phyloP scores from a whole-genome alignment of 768 basidiomycete species.

The Boletus coccyginus region DNA sequence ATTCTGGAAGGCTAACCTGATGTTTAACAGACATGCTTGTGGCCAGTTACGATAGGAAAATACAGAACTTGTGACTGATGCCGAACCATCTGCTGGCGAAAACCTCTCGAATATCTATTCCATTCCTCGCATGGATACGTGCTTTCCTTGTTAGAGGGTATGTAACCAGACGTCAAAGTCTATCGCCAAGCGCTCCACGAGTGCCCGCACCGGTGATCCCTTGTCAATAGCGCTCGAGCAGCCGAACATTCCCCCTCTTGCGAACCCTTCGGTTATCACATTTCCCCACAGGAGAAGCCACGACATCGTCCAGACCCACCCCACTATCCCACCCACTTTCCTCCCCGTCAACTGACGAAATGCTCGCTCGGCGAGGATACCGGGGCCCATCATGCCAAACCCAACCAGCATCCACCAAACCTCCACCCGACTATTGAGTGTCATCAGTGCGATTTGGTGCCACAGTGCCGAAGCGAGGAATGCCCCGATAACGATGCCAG shows the following conservation, averaged over 20 bases:
- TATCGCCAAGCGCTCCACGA: background rate
- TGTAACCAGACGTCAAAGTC: background rate
- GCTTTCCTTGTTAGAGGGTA: constrained; percentile 33
- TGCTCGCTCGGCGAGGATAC: background rate
- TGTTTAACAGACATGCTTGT: constrained; percentile 35
- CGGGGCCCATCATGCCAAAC: background rate
- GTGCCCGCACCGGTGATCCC: background rate
- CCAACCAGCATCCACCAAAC: background rate
- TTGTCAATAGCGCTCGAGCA: background rate
- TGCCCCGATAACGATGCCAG: background rate
- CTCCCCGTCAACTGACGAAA: background rate
- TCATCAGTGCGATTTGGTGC: background rate
- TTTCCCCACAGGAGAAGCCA: background rate
- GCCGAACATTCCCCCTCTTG: background rate
- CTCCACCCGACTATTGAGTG: background rate
- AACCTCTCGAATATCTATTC: constrained; percentile 41
- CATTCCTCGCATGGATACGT: constrained; percentile 67
- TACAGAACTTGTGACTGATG: background rate
- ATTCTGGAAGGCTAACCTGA: background rate
- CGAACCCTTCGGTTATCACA: background rate
- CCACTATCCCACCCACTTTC: background rate
- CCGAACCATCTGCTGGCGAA: constrained; percentile 21
- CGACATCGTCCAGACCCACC: background rate
- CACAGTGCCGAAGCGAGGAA: background rate
- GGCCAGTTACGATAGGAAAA: constrained; percentile 31